Percentiles rank a stretch among this genome's conserved stretches.
phyloP scores from a whole-genome alignment of 2,329 filamentous ascomycete species.

The Tricladium varicosporioides region DNA sequence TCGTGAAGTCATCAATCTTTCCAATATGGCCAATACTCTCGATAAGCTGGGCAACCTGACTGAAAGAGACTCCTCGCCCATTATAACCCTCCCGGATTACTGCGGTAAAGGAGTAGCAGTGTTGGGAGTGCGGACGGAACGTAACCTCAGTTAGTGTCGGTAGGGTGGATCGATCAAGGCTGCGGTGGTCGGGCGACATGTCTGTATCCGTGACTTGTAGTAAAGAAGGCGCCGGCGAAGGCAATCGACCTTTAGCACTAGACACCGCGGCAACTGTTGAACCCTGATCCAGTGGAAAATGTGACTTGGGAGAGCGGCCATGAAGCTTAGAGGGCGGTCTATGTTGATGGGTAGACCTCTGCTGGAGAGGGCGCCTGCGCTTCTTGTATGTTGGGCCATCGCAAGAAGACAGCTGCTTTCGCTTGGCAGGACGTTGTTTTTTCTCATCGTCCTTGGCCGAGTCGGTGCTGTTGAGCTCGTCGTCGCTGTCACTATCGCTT shows the following conservation, averaged over 20 bases:
- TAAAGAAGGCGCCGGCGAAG: slow-evolving; percentile 14
- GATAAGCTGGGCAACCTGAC: slow-evolving; percentile 15
- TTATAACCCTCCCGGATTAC: slow-evolving; percentile 10
- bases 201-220: no score
- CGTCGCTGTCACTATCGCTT: slow-evolving; percentile 10
- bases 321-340: slow-evolving; percentile 3
- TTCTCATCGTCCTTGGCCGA: slow-evolving; percentile 6
- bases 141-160: slow-evolving; percentile 14
- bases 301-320: slow-evolving; percentile 5
- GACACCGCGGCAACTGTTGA: slow-evolving; percentile 11
- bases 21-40: slow-evolving; percentile 12
- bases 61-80: slow-evolving; percentile 14
- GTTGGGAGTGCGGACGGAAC: slow-evolving; percentile 13
- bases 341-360: slow-evolving; percentile 8
- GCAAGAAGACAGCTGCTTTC: slow-evolving; percentile 14
- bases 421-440: slow-evolving; percentile 17
- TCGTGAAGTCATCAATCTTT: slow-evolving; percentile 16
- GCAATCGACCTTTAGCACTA: slow-evolving; percentile 14
- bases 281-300: slow-evolving; percentile 7
- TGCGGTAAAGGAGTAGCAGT: slow-evolving; percentile 16
- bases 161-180: not conserved
- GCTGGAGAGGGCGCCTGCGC: slow-evolving; percentile 5
- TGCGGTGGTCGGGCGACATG: no score
- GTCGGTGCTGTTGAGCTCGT: slow-evolving; percentile 14
- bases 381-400: slow-evolving; percentile 12